Percentiles rank a stretch among this genome's conserved stretches.
Evolutionary conservation across 2,329 filamentous ascomycete genomes (phyloP).

Genomic region (Beauveria scarabaeidicola): DNA sequence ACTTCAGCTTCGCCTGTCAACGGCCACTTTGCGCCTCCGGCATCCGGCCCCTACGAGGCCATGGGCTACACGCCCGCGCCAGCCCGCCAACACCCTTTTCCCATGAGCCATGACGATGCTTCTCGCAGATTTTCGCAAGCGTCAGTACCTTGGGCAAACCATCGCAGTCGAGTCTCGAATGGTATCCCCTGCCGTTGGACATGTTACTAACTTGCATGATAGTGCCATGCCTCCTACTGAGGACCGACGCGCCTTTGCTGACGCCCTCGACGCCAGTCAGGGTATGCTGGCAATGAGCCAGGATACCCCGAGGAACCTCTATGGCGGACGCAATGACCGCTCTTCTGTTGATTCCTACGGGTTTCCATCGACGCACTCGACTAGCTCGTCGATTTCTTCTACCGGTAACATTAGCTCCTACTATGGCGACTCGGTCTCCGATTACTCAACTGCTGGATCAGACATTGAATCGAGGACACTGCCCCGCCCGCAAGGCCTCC

Average conservation of each 20-base stretch:
- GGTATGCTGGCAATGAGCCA: slow-evolving; percentile 96
- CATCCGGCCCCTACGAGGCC: slow-evolving; percentile 63
- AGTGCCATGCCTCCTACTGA: slow-evolving; percentile 35
- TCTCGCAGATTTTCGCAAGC: slow-evolving; percentile 70
- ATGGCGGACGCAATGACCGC: slow-evolving; percentile 59
- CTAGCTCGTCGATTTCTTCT: slow-evolving; percentile 84
- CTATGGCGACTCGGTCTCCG: slow-evolving; percentile 80
- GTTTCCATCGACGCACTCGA: slow-evolving; percentile 77
- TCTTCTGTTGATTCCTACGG: slow-evolving; percentile 81
- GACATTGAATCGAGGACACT: slow-evolving; percentile 85
- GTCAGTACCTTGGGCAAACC: slow-evolving; percentile 55
- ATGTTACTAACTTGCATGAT: slow-evolving; percentile 15
- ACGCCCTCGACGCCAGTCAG: slow-evolving; percentile 85
- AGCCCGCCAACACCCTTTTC: slow-evolving; percentile 41
- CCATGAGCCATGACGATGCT: slow-evolving; percentile 48
- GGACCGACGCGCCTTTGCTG: slow-evolving; percentile 66
- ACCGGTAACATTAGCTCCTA: slow-evolving; percentile 73
- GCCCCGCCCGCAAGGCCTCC: slow-evolving; percentile 61
- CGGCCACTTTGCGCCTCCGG: slow-evolving; percentile 54
- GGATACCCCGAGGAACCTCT: slow-evolving; percentile 86
- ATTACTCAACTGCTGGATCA: slow-evolving; percentile 84
- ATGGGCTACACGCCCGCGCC: slow-evolving; percentile 66
- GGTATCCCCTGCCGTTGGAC: slow-evolving; percentile 42
- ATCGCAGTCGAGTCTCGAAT: neutral
- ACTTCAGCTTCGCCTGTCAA: slow-evolving; percentile 59